Evolutionary conservation across 169 alveolate genomes (phyloP).

Genomic region (Plasmodium cynomolgi): DNA sequence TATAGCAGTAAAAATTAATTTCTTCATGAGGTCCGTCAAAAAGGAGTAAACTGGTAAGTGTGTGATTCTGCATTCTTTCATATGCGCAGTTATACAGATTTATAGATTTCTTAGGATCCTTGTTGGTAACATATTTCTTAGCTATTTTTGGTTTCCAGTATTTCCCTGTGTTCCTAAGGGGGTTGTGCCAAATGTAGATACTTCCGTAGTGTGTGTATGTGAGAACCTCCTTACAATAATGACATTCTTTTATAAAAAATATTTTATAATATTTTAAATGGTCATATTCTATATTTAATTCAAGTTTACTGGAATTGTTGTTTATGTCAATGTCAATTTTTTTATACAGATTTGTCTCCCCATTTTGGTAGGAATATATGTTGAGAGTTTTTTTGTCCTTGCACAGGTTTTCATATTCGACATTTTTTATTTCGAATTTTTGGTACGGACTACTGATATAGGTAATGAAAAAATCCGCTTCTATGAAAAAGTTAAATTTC

Average conservation of each 20-base stretch:
- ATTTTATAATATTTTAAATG: slow-evolving; percentile 33
- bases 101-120: not conserved
- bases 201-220: slow-evolving; percentile 8
- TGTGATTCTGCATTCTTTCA: slow-evolving; percentile 2
- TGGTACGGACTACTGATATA: slow-evolving; percentile 23
- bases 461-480: slow-evolving; percentile 39
- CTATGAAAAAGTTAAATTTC: slow-evolving; percentile 15
- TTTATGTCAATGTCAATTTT: slow-evolving; percentile 33
- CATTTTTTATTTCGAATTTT: slow-evolving; percentile 27
- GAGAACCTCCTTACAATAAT: slow-evolving; percentile 6
- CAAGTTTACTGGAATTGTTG: not conserved
- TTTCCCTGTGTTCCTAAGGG: not conserved
- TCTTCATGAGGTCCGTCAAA: slow-evolving; percentile 65
- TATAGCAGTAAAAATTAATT: slow-evolving; percentile 30
- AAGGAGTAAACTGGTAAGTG: slow-evolving; percentile 23
- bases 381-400: slow-evolving; percentile 16
- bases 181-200: not conserved
- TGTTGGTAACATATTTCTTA: not conserved
- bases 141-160: not conserved
- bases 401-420: not conserved
- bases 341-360: slow-evolving; percentile 46
- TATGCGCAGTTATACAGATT: slow-evolving; percentile 36
- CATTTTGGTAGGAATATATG: slow-evolving; percentile 56
- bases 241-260: slow-evolving; percentile 69
- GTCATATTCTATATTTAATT: slow-evolving; percentile 45